Conservation (phyloP, 352 stramenopile species). For the Peronosclerospora sorghi region DNA sequence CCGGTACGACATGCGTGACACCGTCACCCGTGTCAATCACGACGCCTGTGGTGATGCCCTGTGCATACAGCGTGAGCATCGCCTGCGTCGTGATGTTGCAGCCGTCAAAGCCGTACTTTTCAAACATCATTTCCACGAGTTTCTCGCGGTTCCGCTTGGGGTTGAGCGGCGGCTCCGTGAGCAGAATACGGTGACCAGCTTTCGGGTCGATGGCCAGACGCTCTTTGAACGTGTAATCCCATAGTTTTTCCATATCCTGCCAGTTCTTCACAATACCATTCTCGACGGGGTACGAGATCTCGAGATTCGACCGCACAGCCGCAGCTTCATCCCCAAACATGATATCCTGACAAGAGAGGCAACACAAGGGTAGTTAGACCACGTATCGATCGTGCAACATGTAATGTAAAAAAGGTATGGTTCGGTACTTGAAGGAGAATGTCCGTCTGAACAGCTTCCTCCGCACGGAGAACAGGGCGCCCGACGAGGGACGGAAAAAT, state of each 20-base stretch:
- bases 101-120: conserved; percentile 87
- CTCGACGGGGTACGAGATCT: conserved; percentile 88
- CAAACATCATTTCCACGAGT: conserved; percentile 89
- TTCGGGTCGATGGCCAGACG: conserved; percentile 63
- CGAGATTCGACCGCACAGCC: conserved; percentile 73
- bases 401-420: too few species aligned
- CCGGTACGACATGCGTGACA: conserved; percentile 88
- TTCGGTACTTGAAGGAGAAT: conserved; percentile 77
- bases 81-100: conserved; percentile 88
- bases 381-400: too few species aligned
- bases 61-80: conserved; percentile 89
- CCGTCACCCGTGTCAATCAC: conserved; percentile 90
- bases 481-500: conserved; percentile 93
- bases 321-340: conserved; percentile 93
- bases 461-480: conserved; percentile 87
- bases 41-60: conserved; percentile 83
- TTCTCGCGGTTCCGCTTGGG: conserved; percentile 87
- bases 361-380: not conserved
- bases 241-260: conserved; percentile 96
- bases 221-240: conserved; percentile 94
- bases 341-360: conserved; percentile 60
- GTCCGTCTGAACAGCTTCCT: conserved; percentile 83
- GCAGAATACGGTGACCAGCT: conserved; percentile 77
- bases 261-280: conserved; percentile 96
- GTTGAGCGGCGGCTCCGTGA: conserved; percentile 90